Evolutionary conservation across 2,329 filamentous ascomycete species (phyloP).

Genomic region (Neofusicoccum sp.): DNA sequence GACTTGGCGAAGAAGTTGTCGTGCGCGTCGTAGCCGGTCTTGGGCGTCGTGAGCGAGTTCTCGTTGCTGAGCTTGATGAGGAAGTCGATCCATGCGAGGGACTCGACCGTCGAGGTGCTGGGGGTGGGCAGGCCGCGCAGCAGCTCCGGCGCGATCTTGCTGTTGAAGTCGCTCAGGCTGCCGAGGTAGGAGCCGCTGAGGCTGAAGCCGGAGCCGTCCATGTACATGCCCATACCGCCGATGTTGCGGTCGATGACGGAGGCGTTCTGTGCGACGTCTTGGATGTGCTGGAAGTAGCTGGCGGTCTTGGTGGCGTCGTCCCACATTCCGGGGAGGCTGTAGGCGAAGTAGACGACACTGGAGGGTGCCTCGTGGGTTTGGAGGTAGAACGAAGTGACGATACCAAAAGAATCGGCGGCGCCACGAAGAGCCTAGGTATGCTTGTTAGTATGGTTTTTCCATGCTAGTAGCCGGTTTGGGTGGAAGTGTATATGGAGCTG

Average conservation of each 20-base stretch:
- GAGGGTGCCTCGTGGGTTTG: conserved; percentile 21
- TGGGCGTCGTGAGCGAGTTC: conserved; percentile 27
- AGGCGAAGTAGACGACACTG: conserved; percentile 20
- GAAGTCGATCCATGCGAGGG: conserved; percentile 35
- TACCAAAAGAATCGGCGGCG: conserved; percentile 35
- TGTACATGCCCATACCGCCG: conserved; percentile 42
- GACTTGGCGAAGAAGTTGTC: conserved; percentile 43
- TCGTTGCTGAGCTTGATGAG: conserved; percentile 43
- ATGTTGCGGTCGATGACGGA: conserved; percentile 42
- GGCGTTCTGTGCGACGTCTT: conserved; percentile 41
- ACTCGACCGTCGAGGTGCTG: conserved; percentile 24
- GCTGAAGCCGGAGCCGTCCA: conserved; percentile 36
- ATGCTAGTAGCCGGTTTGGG: no score
- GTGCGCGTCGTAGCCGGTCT: conserved; percentile 37
- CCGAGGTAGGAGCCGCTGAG: conserved; percentile 44
- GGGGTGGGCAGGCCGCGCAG: conserved; percentile 36
- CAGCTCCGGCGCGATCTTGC: conserved; percentile 39
- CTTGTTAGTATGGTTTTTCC: background rate
- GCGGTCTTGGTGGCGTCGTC: conserved; percentile 32
- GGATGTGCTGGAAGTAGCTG: conserved; percentile 41
- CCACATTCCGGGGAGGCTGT: conserved; percentile 26
- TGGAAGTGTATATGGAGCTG: no score
- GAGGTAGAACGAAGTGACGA: conserved; percentile 27
- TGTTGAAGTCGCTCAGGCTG: conserved; percentile 35
- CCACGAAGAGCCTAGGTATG: conserved; percentile 27